phyloP scores from a whole-genome alignment of 805 yeast genomes.

The Monosporozyma aerobia region DNA sequence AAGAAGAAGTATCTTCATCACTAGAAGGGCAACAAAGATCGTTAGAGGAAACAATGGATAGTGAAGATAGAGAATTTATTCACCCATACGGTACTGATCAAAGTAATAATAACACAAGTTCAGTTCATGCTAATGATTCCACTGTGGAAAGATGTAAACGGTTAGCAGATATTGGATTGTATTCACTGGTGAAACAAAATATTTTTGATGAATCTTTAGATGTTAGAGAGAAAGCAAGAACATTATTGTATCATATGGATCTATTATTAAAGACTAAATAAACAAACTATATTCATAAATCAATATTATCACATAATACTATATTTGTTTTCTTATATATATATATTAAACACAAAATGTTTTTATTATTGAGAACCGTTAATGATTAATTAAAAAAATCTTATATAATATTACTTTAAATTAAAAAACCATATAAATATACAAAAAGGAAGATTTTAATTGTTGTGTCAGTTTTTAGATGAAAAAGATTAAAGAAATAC shows the following conservation, averaged over 20 bases:
- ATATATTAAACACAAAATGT: neutral
- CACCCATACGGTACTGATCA: conserved; percentile 1
- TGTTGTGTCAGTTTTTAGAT: neutral
- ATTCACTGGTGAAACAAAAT: conserved; percentile 23
- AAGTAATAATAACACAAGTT: conserved; percentile 5
- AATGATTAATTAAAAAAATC: conserved; percentile 10
- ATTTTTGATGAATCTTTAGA: conserved; percentile 20
- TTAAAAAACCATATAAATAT: conserved; percentile 9
- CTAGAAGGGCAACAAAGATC: neutral
- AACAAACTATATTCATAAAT: neutral
- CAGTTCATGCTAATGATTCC: conserved; percentile 11
- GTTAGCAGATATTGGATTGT: conserved; percentile 21
- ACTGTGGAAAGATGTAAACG: conserved; percentile 24
- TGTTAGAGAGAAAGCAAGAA: conserved; percentile 27
- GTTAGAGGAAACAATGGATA: neutral
- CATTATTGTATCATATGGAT: conserved; percentile 27
- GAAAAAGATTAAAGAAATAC: conserved; percentile 4
- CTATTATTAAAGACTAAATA: conserved; percentile 9
- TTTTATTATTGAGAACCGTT: conserved; percentile 8
- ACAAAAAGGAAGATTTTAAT: conserved; percentile 4
- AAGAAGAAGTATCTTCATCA: neutral
- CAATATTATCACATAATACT: neutral
- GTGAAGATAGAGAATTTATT: neutral
- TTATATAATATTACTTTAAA: conserved; percentile 4
- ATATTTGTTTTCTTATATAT: neutral